Percentiles rank a stretch among this genome's conserved stretches.
These are phyloP conservation scores for Dryas integrifolia DNA, from an alignment of 331 rosid species.

Conservation along the genomic window DNA sequence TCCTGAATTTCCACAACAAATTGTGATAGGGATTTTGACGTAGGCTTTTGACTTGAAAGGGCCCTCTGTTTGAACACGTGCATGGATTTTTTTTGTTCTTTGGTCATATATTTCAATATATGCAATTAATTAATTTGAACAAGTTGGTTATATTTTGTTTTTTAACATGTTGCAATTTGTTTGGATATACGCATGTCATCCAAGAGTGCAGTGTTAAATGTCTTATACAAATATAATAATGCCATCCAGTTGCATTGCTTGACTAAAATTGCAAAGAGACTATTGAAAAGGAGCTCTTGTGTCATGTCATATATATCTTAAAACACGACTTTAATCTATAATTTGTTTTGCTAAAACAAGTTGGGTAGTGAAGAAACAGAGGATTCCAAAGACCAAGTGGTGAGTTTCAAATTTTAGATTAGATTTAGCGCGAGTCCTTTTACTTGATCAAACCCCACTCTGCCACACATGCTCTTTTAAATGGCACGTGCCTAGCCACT, in stretches of 20 bases:
- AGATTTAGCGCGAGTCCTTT: too few species aligned
- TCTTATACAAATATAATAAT: too few species aligned
- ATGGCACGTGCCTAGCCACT: too few species aligned
- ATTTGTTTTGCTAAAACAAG: background rate
- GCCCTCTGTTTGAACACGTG: slow-evolving; percentile 11
- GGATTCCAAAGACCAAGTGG: too few species aligned
- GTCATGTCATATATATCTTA: background rate
- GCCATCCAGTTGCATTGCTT: background rate
- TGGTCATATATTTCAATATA: background rate
- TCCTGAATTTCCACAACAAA: background rate
- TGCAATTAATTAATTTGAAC: background rate
- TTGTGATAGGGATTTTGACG: background rate
- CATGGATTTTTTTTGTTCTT: background rate
- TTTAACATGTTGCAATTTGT: background rate
- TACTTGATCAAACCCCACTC: too few species aligned
- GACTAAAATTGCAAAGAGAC: background rate
- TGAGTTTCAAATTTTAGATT: too few species aligned
- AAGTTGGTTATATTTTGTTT: background rate
- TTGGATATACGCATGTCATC: slow-evolving; percentile 3
- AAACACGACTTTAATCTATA: background rate
- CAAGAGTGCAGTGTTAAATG: too few species aligned
- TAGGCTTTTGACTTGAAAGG: slow-evolving; percentile 19
- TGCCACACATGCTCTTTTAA: too few species aligned
- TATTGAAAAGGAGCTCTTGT: background rate
- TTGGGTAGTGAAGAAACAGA: background rate